Base-by-base conservation (phyloP, 2,329 filamentous ascomycete genomes). In the Scorias spongiosa region DNA sequence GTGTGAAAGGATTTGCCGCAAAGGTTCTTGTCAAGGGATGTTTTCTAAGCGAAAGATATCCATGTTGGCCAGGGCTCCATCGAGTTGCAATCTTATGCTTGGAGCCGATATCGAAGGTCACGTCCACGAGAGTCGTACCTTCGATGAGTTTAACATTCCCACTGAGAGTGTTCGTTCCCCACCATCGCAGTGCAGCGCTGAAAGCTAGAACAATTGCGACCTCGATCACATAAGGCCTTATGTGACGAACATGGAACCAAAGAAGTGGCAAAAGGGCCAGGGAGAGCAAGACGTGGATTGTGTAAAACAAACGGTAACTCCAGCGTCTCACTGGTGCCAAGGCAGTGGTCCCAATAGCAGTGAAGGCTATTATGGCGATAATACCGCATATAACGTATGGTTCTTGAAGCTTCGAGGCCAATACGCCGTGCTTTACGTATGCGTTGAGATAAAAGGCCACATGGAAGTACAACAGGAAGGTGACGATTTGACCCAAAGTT, bases 331-430 rank as follows among this genome's bases (percentile, higher is more conserved):
- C 53, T 9, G 63, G 62, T 12, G 66, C 63, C 10, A 72, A 58
- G 26, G 73, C 69, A 8, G 72, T 67, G 2, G 72, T 65, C 18
- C 68, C 65, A 18, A 72, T 59, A 12, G 64, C 48, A 1, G 63
- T 61, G 46, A 72, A 66, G 7, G 63, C 56, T 26, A 60, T 48
- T 44, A 76, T 60, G 12, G 65, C 71, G 38, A 65, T 47, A 29
- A 78, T 47, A 1, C 76, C 76, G 45, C 70, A 68, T 41, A 77
- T 66, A 20, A 80, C 72, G 51, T 78, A 75, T n/a, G 59, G 55
- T 44, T 78, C 70, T 30, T 64, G 63, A 45, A 79, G 61, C 12
- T 76, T 71, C 49, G 73, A 73, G 11, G 57, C 55, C 10, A 80
- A 60, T 30, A 77, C 52, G 12, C 59, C 62, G 2, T 66, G 65